Percentiles rank a stretch among this genome's conserved stretches.
Conservation (phyloP, 169 alveolate genomes). For the Plasmodium vivax region DNA sequence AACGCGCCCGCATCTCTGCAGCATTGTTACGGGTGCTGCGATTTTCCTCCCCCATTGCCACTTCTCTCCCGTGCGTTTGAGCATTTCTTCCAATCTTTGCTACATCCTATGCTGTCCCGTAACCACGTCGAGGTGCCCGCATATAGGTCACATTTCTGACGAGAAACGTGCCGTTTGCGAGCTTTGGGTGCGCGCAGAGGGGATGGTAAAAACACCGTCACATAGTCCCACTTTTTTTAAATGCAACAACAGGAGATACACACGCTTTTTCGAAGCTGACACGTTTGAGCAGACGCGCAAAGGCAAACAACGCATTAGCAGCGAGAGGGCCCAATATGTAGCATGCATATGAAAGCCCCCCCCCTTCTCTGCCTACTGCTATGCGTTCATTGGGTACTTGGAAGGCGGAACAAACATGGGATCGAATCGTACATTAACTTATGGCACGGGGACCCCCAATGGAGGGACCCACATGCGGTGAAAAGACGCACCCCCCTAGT, state of each 20-base stretch:
- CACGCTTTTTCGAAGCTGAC: neutral
- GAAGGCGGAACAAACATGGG: constrained; percentile 1
- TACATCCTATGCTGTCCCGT: neutral
- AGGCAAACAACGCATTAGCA: neutral
- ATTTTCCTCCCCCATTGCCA: neutral
- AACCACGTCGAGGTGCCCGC: neutral
- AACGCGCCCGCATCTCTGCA: neutral
- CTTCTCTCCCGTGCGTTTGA: neutral
- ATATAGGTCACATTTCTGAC: neutral
- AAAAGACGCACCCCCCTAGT: neutral
- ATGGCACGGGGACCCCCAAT: neutral
- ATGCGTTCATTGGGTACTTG: constrained; percentile 13
- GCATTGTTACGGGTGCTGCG: neutral
- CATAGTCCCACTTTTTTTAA: neutral
- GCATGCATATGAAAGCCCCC: constrained; percentile 7
- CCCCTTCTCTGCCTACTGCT: neutral
- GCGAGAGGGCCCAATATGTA: constrained; percentile 9
- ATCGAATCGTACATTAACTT: neutral
- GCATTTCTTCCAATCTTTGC: neutral
- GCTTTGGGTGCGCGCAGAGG: neutral
- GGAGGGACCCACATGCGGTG: neutral
- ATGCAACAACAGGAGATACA: neutral
- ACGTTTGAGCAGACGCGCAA: neutral
- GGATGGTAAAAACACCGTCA: neutral
- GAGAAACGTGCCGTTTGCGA: neutral